These are phyloP conservation scores for Boletus speciosus DNA, from an alignment of 768 basidiomycete genomes.

Conservation along the genomic window DNA sequence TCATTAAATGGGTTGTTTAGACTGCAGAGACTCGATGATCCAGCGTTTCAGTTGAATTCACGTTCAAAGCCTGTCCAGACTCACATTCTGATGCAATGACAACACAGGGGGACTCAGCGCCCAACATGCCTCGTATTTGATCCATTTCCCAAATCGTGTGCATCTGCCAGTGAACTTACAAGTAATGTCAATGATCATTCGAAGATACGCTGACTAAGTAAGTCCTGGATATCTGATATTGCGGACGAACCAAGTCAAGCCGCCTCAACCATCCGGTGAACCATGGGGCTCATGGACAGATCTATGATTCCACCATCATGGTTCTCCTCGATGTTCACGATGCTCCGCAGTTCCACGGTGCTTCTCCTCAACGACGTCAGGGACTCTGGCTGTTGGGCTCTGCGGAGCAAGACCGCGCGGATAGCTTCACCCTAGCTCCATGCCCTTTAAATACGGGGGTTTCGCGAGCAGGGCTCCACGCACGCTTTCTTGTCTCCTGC, in stretches of 20 bases:
- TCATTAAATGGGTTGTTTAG: not conserved
- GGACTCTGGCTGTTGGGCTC: conserved; percentile 15
- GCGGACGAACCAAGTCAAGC: conserved; percentile 6
- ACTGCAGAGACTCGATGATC: not conserved
- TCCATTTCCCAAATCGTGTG: not conserved
- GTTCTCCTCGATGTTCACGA: conserved; percentile 4
- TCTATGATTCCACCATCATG: conserved; percentile 13
- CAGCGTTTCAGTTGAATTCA: not conserved
- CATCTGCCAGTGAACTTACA: not conserved
- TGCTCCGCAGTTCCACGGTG: conserved; percentile 21
- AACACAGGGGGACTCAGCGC: not conserved
- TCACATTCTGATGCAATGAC: not conserved
- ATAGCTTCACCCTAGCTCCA: conserved; percentile 15
- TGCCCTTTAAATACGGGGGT: conserved; percentile 26
- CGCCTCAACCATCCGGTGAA: conserved; percentile 1
- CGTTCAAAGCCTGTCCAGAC: not conserved
- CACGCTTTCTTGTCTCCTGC: conserved; percentile 24
- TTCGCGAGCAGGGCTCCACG: conserved; percentile 11
- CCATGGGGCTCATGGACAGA: not conserved
- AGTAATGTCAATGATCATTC: not conserved
- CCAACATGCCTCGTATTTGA: not conserved
- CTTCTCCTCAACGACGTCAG: conserved; percentile 21
- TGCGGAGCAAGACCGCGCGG: conserved; percentile 21
- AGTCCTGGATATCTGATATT: not conserved
- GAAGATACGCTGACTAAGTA: not conserved